These are phyloP conservation scores for Keqinozyma sinolaborantium DNA, from an alignment of 1,139 yeast species.

Conservation along the genomic window DNA sequence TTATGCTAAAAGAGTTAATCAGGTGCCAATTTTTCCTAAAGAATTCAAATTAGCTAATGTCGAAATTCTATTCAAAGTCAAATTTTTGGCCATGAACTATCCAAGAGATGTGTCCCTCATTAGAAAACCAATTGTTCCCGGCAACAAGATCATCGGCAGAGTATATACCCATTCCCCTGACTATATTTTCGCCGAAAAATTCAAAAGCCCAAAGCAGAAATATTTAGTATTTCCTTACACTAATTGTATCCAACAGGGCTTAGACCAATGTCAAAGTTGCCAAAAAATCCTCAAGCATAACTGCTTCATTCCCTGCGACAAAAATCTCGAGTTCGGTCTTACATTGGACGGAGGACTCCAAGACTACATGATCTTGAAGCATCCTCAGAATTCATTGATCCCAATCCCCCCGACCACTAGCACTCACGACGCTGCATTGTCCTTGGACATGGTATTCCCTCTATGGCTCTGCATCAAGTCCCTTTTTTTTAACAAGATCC, in stretches of 20 bases:
- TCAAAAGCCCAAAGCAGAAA: conserved; percentile 13
- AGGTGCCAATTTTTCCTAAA: conserved; percentile 26
- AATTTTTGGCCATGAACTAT: conserved; percentile 25
- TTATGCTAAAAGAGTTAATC: conserved; percentile 16
- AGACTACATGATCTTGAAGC: conserved; percentile 27
- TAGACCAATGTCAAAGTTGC: conserved; percentile 22
- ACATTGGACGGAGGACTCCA: conserved; percentile 42
- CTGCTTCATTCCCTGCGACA: conserved; percentile 15
- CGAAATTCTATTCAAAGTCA: conserved; percentile 27
- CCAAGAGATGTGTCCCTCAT: conserved; percentile 8
- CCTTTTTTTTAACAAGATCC: conserved; percentile 6
- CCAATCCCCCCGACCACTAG: conserved; percentile 29
- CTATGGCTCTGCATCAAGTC: conserved; percentile 26
- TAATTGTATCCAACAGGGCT: conserved; percentile 26
- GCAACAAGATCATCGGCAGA: conserved; percentile 28
- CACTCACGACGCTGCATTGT: conserved; percentile 36
- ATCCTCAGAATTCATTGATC: conserved; percentile 23
- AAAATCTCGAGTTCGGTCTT: conserved; percentile 27
- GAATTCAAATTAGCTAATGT: conserved; percentile 19
- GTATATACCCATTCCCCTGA: conserved; percentile 9
- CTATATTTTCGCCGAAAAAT: conserved; percentile 3
- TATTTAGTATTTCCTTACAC: conserved; percentile 36
- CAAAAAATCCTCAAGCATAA: conserved; percentile 1
- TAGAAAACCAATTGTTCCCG: conserved; percentile 27
- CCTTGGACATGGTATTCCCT: conserved; percentile 34